Evolutionary conservation across 108 stramenopile genomes (phyloP).

Genomic region (Cyclotella cryptica): DNA sequence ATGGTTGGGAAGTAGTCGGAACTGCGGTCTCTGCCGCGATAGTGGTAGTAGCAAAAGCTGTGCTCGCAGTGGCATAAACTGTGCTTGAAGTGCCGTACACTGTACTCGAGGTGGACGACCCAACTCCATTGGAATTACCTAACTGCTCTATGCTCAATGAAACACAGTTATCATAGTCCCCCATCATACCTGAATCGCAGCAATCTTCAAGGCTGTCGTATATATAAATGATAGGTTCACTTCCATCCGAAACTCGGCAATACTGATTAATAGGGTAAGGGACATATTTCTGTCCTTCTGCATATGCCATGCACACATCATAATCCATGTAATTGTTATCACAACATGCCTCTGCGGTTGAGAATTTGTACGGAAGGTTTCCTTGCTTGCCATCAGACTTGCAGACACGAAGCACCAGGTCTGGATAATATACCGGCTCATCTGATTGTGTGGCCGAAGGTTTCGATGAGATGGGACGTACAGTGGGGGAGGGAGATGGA

Average conservation of each 20-base stretch:
- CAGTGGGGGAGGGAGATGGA: too few species aligned
- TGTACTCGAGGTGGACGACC: too few species aligned
- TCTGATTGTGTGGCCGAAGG: too few species aligned
- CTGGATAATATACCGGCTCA: conserved; percentile 36
- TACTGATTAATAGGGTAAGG: background rate
- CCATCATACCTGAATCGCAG: background rate
- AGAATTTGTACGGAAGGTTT: conserved; percentile 16
- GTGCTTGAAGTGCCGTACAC: background rate
- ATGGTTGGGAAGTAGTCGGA: background rate
- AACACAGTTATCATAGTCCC: background rate
- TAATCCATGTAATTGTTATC: conserved; percentile 25
- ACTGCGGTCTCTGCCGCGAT: background rate
- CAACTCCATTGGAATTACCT: background rate
- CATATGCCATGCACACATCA: conserved; percentile 26
- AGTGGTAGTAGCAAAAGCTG: background rate
- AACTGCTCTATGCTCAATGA: background rate
- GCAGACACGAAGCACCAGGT: conserved; percentile 30
- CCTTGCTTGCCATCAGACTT: conserved; percentile 41
- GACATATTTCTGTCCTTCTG: background rate
- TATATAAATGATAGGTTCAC: background rate
- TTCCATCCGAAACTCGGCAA: background rate
- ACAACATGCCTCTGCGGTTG: conserved; percentile 25
- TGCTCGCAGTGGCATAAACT: background rate
- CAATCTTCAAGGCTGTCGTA: conserved; percentile 12
- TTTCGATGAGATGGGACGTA: too few species aligned